Percentiles rank a stretch among this genome's conserved stretches.
Conservation (phyloP, 139 green algal species). For the Choricystis sp. region DNA sequence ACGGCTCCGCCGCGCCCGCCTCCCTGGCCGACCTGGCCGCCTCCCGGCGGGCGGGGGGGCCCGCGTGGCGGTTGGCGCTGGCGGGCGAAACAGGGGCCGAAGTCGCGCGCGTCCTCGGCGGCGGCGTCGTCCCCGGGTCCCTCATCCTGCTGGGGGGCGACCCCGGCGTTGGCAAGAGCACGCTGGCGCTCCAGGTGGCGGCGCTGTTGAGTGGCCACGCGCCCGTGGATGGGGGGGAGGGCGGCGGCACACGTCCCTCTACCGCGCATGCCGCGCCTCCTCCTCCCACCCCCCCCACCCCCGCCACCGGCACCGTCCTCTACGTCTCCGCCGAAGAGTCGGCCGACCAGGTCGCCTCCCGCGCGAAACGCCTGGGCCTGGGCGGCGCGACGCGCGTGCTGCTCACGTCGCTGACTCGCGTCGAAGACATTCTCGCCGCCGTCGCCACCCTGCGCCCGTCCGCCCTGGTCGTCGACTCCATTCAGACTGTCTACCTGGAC, state of each 20-base stretch:
- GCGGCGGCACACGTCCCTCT: slow-evolving; percentile 4
- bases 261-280: slow-evolving; percentile 4
- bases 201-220: not conserved
- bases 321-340: slow-evolving; percentile 69
- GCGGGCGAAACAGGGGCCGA: slow-evolving; percentile 33
- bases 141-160: slow-evolving; percentile 85
- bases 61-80: slow-evolving; percentile 30
- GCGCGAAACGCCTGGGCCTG: slow-evolving; percentile 52
- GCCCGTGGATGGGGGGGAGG: not conserved
- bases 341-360: slow-evolving; percentile 45
- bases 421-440: not conserved
- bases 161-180: slow-evolving; percentile 91
- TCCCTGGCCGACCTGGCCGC: slow-evolving; percentile 31
- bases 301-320: slow-evolving; percentile 29
- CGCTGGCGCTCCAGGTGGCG: slow-evolving; percentile 78
- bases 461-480: slow-evolving; percentile 79
- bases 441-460: slow-evolving; percentile 1
- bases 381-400: slow-evolving; percentile 1
- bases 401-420: slow-evolving; percentile 13
- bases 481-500: slow-evolving; percentile 85
- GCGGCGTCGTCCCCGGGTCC: slow-evolving; percentile 73
- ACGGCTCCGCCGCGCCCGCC: slow-evolving; percentile 1
- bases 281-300: not conserved
- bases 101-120: slow-evolving; percentile 69
- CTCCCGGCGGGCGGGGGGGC: slow-evolving; percentile 3